Evolutionary conservation across 2,329 filamentous ascomycete genomes (phyloP).

Genomic region (Aspergillus transmontanensis): DNA sequence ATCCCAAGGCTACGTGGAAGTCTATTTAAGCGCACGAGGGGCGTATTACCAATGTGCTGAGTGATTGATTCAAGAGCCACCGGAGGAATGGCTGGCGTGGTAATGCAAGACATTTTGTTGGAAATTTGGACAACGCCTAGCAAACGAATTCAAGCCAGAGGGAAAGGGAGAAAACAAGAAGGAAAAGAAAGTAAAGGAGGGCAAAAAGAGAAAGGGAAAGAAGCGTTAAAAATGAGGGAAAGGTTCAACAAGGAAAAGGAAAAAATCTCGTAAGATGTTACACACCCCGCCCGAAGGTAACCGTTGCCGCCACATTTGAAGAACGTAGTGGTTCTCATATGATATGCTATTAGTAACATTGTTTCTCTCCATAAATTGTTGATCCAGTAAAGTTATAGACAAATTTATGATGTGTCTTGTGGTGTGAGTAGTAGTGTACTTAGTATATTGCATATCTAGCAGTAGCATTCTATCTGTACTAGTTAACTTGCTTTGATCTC

Average conservation of each 20-base stretch:
- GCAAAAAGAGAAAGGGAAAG: not conserved
- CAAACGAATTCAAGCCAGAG: not conserved
- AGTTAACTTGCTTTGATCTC: not conserved
- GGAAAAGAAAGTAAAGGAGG: slow-evolving; percentile 8
- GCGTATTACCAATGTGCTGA: slow-evolving; percentile 92
- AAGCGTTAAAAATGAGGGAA: not conserved
- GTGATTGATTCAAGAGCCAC: slow-evolving; percentile 68
- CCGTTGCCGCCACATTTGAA: slow-evolving; percentile 13
- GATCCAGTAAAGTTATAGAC: not conserved
- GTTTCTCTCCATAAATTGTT: not conserved
- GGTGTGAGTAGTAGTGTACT: not conserved
- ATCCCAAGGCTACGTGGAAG: slow-evolving; percentile 89
- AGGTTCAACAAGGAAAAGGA: slow-evolving; percentile 3
- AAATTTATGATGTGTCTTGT: not conserved
- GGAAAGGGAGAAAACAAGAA: not conserved
- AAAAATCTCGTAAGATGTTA: slow-evolving; percentile 20
- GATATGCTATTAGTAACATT: not conserved
- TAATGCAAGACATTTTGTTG: slow-evolving; percentile 50
- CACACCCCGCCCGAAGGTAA: slow-evolving; percentile 27
- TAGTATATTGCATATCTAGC: not conserved
- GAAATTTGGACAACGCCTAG: not conserved
- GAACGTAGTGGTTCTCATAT: not conserved
- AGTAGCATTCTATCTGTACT: not conserved
- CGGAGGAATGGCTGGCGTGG: slow-evolving; percentile 55
- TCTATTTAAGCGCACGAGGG: slow-evolving; percentile 91